Base-by-base conservation (phyloP, 768 basidiomycete genomes). In the Trametes meyenii region DNA sequence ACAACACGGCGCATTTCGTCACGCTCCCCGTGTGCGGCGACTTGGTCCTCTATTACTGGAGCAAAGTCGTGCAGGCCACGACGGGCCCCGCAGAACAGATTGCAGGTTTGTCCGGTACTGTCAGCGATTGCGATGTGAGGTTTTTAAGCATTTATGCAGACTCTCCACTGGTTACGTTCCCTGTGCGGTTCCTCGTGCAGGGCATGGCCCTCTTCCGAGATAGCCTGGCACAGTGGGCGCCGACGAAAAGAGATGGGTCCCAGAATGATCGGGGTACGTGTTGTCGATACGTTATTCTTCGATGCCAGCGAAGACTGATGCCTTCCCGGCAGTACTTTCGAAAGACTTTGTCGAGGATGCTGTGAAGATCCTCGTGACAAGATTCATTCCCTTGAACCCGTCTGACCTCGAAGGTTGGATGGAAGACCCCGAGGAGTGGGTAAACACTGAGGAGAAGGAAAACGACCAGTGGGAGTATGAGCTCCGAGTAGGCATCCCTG, bases 381-480 rank as follows among this genome's bases (percentile, higher is more conserved):
- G 89, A 10, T 88, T 96, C 69, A 87, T 99, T 72, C 93, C 92
- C 13, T 77, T 99, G 46, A 89, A 89, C 55, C 81, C 89, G 5
- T 76, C 81, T 1, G 96, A 98, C 72, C 80, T 98, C 11, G 85
- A 93, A 65, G 82, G 81, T 5, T 94, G 96, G 92, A 80, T 88
- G 75, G 81, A 82, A 16, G 93, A 96, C 71, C 94, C 96, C 0
- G 96, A 99, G 77, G 92, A 96, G 67, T 99, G 94, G 93, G 84
- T 96, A 12, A 92, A 93, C 61, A 74, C 85, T 11, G 94, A 98
- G 73, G 93, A 94, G 60, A 88, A 87, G 64, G 94, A 94, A 64
- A 90, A 86, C 44, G 94, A 96, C 40, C 86, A 91, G 59, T 98
- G 96, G 95, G 89, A 95, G 67, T 98, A 84, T 68, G 94, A 96